Conservation (phyloP, 192 early-diverging fungal genomes). For the Backusella parvicylindrica region DNA sequence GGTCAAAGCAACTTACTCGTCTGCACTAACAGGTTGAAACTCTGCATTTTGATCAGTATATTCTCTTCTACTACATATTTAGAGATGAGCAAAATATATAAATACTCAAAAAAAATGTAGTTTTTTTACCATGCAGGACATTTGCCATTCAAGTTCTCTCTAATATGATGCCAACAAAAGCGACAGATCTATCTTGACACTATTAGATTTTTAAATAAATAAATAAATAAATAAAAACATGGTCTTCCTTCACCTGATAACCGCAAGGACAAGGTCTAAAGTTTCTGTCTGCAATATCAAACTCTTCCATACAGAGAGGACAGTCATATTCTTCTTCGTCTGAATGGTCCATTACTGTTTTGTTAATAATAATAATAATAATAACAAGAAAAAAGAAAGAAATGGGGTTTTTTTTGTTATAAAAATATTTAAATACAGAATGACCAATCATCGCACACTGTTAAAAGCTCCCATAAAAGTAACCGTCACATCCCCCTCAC, state of each 20-base stretch:
- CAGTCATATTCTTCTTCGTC: constrained; percentile 91
- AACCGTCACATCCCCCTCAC: too few species aligned
- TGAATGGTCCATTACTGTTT: not conserved
- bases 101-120: too few species aligned
- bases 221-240: not conserved
- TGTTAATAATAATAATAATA: not conserved
- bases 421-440: not conserved
- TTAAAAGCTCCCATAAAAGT: too few species aligned
- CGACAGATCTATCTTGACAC: constrained; percentile 80
- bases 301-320: constrained; percentile 98
- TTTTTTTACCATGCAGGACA: constrained; percentile 93
- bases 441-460: not conserved
- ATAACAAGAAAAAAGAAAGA: not conserved
- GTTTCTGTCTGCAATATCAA: constrained; percentile 93
- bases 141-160: constrained; percentile 82
- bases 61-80: constrained; percentile 62
- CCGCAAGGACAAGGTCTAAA: constrained; percentile 98
- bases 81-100: too few species aligned
- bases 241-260: constrained; percentile 72
- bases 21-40: constrained; percentile 83
- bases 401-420: not conserved
- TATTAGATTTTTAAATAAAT: not conserved
- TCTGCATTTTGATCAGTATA: constrained; percentile 89
- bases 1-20: constrained; percentile 66
- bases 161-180: constrained; percentile 98